These are phyloP conservation scores for Rutstroemia sydowiana DNA, from an alignment of 2,329 filamentous ascomycete species.

Conservation along the genomic window DNA sequence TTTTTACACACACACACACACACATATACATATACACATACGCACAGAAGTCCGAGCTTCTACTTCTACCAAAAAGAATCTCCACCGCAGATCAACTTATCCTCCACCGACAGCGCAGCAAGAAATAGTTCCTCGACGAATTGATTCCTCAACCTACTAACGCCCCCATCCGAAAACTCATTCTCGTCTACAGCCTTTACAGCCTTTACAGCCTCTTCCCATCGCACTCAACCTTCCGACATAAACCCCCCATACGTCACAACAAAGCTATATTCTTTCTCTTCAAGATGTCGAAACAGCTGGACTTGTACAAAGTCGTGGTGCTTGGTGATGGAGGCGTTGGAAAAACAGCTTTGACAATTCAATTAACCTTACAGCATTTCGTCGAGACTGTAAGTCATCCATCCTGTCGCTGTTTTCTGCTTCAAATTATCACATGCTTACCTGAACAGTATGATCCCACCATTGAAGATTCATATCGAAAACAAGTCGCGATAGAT, in stretches of 20 bases:
- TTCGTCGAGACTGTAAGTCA: slow-evolving; percentile 90
- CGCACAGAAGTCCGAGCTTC: slow-evolving; percentile 22
- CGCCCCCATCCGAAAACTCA: not conserved
- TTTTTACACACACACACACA: too few relatives aligned
- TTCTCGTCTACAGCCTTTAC: not conserved
- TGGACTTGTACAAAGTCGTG: slow-evolving; percentile 94
- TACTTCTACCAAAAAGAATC: slow-evolving; percentile 13
- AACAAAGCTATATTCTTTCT: not conserved
- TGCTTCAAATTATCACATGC: slow-evolving; percentile 10
- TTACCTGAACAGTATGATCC: slow-evolving; percentile 55
- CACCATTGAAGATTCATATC: slow-evolving; percentile 81
- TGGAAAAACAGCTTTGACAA: slow-evolving; percentile 88
- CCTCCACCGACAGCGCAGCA: slow-evolving; percentile 13
- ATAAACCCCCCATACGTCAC: slow-evolving; percentile 2
- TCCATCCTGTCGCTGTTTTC: not conserved
- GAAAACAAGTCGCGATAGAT: slow-evolving; percentile 89
- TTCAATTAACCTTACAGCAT: slow-evolving; percentile 95
- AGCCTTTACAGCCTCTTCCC: not conserved
- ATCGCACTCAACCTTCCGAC: not conserved
- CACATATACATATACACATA: too few relatives aligned
- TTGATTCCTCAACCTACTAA: slow-evolving; percentile 11
- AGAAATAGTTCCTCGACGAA: slow-evolving; percentile 12
- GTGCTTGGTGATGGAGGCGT: slow-evolving; percentile 91
- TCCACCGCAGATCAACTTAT: slow-evolving; percentile 18
- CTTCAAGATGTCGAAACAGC: slow-evolving; percentile 39